These are phyloP conservation scores for Penicillium canariense DNA, from an alignment of 495 filamentous ascomycete species.

Conservation along the genomic window DNA sequence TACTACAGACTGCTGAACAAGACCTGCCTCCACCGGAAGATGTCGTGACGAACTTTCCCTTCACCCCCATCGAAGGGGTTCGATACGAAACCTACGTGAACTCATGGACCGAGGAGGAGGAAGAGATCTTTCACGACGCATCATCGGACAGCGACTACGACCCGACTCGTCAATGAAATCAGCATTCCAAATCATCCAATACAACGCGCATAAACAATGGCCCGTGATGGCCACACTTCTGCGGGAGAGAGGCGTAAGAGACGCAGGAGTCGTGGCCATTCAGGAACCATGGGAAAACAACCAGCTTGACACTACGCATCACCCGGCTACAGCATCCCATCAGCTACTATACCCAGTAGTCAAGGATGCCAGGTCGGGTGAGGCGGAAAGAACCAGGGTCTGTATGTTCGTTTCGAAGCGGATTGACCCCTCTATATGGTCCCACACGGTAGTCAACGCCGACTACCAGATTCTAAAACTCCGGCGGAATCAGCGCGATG, in stretches of 20 bases:
- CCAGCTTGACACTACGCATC: neutral
- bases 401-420: conserved; percentile 8
- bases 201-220: conserved; percentile 11
- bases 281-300: conserved; percentile 8
- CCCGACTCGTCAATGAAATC: neutral
- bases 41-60: neutral
- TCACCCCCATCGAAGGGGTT: too few species aligned
- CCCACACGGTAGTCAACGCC: neutral
- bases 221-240: conserved; percentile 8
- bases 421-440: conserved; percentile 4
- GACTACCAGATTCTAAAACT: conserved; percentile 9
- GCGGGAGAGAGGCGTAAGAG: conserved; percentile 1
- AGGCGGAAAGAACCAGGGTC: neutral
- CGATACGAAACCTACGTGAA: too few species aligned
- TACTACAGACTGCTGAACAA: neutral
- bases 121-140: neutral
- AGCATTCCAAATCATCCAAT: conserved; percentile 5
- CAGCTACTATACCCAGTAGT: conserved; percentile 4
- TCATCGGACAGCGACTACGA: conserved; percentile 4
- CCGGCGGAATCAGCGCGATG: neutral
- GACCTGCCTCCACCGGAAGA: neutral
- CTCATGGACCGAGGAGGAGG: too few species aligned
- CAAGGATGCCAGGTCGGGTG: neutral
- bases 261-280: neutral
- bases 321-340: neutral